Base-by-base conservation (phyloP, 106 monocot species). In the Allium sativum region DNA sequence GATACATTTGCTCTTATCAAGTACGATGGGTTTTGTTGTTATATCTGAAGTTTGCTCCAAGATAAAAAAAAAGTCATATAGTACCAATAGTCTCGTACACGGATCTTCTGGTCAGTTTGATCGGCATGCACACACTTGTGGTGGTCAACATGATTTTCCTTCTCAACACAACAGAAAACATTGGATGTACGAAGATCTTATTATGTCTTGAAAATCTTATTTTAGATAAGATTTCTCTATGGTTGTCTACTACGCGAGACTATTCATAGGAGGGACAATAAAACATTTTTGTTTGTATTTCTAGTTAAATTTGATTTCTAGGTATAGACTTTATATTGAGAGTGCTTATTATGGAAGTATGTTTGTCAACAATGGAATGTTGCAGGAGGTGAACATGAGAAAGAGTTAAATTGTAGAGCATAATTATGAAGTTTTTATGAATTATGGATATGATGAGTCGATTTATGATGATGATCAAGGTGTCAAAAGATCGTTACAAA, bases 341-440 rank as follows among this genome's bases (percentile, higher is more conserved):
- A 86, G 58, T 57, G 54, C 52, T 56, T 12, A 31, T 9, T 62
- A 68, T 58, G 77, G 75, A 48, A 68, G 62, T 40, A 20, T 88
- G 52, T 51, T 81, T 51, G 82, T 85, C 9, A 88, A 93, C 54
- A 73, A 77, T 58, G 61, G 88, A 45, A 60, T 54, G 45, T 79
- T 84, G 12, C 72, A 77, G 18, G 62, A 18, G 69, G 74, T 81
- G 41, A 74, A 89, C 55, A 41, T 83, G 14, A 72, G 56, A 42
- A 86, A 64, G 17, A 71, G 68, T 19, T 69, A 83, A 55, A 83
- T 70, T 44, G 76, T 88, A 61, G 76, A 83, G 50, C 85, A 88
- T 80, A 18, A 85, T 93, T 65, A 42, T 8, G n/a, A 88, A 88
- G 52, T 88, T 88, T n/a, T 93, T 22, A 85, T 93, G 88, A 79